Conservation (phyloP, 768 basidiomycete species). For the Amanita brunnescens region DNA sequence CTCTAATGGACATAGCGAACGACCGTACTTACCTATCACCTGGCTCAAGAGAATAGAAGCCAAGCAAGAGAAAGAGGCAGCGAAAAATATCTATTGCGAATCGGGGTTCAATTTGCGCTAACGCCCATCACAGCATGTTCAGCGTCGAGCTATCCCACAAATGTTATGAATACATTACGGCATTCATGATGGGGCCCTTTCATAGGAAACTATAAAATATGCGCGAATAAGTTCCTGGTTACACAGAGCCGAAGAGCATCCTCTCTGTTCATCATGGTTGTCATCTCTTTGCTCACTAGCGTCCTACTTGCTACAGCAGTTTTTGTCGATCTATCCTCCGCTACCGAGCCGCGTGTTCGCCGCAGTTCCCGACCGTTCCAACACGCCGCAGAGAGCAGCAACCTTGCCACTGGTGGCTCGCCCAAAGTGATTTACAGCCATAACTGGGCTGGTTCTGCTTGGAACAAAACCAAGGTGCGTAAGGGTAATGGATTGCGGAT, state of each 20-base stretch:
- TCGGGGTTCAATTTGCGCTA: too few relatives aligned
- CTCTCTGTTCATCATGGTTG: not conserved
- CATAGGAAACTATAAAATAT: too few relatives aligned
- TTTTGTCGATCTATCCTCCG: not conserved
- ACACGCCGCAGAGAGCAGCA: not conserved
- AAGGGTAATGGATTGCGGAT: slow-evolving; percentile 4
- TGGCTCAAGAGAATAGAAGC: too few relatives aligned
- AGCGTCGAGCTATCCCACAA: too few relatives aligned
- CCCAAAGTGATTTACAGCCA: not conserved
- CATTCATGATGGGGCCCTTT: too few relatives aligned
- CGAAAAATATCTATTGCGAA: too few relatives aligned
- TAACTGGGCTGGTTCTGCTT: not conserved
- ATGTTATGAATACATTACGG: too few relatives aligned
- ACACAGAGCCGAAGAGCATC: not conserved
- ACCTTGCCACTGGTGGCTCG: not conserved
- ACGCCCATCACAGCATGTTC: too few relatives aligned
- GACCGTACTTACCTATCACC: too few relatives aligned
- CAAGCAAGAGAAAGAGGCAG: too few relatives aligned
- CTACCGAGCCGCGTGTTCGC: not conserved
- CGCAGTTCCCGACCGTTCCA: not conserved
- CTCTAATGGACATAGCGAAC: too few relatives aligned
- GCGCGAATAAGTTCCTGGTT: too few relatives aligned
- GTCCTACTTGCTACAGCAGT: not conserved
- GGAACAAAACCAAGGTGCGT: not conserved
- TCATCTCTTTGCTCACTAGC: not conserved